A percentile compares a stretch with the other conserved stretches of the same genome.
Conservation (phyloP, 768 basidiomycete species). For the Leccinum imitatum region DNA sequence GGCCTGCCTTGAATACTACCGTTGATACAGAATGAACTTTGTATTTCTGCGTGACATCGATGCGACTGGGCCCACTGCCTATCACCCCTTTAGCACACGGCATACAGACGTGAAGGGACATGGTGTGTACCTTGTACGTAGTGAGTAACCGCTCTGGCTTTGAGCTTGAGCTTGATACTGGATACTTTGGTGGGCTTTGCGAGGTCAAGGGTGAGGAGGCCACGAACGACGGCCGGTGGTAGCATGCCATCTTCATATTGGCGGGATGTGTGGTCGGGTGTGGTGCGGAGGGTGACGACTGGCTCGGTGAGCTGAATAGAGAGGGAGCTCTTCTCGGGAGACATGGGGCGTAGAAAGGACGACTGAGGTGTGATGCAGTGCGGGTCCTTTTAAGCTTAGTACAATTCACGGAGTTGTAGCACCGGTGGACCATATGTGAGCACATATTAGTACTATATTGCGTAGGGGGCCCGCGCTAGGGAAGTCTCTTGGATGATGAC, state of each 20-base stretch:
- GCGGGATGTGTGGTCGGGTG: constrained; percentile 35
- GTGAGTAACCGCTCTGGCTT: constrained; percentile 65
- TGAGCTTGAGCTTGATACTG: constrained; percentile 80
- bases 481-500: not conserved
- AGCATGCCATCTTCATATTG: constrained; percentile 34
- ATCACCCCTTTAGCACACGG: not conserved
- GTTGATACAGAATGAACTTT: constrained; percentile 67
- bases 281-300: constrained; percentile 62
- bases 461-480: not conserved
- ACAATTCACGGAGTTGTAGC: not conserved
- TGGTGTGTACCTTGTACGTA: constrained; percentile 80
- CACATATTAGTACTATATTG: not conserved
- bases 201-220: constrained; percentile 60
- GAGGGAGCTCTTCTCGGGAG: constrained; percentile 41
- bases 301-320: constrained; percentile 69
- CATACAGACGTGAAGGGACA: not conserved
- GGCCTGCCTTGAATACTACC: constrained; percentile 69
- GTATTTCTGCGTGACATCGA: constrained; percentile 79
- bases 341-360: constrained; percentile 7
- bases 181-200: constrained; percentile 82
- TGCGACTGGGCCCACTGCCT: constrained; percentile 68
- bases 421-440: not conserved
- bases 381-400: constrained; percentile 3
- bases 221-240: constrained; percentile 64
- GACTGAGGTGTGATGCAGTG: not conserved